These are phyloP conservation scores for Neurospora sp. DNA, from an alignment of 495 filamentous ascomycete species.

Conservation along the genomic window DNA sequence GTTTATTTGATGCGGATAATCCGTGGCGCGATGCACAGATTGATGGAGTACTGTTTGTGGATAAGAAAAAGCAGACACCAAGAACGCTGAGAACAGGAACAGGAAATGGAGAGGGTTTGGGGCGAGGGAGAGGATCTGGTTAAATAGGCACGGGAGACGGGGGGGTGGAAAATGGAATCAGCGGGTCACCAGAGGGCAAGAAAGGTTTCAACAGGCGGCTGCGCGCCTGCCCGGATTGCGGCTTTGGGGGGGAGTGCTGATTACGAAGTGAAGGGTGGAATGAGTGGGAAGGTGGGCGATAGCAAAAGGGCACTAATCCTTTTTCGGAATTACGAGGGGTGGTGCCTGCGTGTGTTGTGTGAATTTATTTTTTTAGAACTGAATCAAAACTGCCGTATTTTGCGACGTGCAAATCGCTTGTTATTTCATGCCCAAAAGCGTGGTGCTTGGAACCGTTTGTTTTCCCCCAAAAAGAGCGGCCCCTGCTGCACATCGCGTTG, in stretches of 20 bases:
- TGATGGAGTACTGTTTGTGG: slow-evolving; percentile 15
- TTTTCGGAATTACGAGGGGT: slow-evolving; percentile 10
- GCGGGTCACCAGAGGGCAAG: neutral
- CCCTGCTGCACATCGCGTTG: neutral
- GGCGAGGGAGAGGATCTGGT: neutral
- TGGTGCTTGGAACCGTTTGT: slow-evolving; percentile 5
- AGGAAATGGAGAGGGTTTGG: neutral
- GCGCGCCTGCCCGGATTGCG: neutral
- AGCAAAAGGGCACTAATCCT: slow-evolving; percentile 15
- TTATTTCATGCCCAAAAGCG: slow-evolving; percentile 1
- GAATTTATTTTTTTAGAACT: slow-evolving; percentile 4
- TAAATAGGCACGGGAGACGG: neutral
- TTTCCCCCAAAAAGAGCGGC: neutral
- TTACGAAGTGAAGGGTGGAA: neutral
- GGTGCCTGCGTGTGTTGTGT: neutral
- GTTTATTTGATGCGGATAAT: slow-evolving; percentile 21
- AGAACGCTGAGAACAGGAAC: neutral
- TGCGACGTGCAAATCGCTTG: slow-evolving; percentile 6
- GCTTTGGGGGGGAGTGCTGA: neutral
- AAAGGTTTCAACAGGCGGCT: neutral
- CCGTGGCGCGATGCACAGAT: slow-evolving; percentile 14
- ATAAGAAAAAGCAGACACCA: neutral
- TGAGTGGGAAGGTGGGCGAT: neutral
- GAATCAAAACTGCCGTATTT: slow-evolving; percentile 3
- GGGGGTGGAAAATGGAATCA: neutral